These are phyloP conservation scores for Botrytis galanthina DNA, from an alignment of 2,329 filamentous ascomycete genomes.

Conservation along the genomic window DNA sequence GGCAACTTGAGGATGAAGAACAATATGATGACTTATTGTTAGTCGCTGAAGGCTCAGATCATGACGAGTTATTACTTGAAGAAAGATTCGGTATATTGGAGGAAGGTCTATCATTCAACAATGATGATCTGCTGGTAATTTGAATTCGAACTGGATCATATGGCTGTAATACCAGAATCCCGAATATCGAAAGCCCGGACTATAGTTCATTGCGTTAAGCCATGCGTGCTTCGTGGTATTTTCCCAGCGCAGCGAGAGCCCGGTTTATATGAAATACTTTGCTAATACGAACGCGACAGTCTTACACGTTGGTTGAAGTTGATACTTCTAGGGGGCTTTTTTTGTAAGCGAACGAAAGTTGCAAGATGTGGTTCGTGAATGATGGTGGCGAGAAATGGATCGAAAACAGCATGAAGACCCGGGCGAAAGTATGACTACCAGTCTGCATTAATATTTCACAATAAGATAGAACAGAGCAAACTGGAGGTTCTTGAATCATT, in stretches of 20 bases:
- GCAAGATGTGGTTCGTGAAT: not conserved
- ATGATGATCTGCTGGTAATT: conserved; percentile 13
- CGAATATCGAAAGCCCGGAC: not conserved
- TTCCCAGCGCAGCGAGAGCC: not conserved
- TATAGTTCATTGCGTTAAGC: not conserved
- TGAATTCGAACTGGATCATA: not conserved
- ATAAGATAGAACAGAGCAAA: not conserved
- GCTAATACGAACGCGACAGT: not conserved
- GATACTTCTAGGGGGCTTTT: not conserved
- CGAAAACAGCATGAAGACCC: not conserved
- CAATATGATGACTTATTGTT: conserved; percentile 18
- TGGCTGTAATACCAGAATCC: not conserved
- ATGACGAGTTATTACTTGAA: conserved; percentile 4
- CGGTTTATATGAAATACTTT: not conserved
- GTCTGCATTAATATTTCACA: not conserved
- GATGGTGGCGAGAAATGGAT: not conserved
- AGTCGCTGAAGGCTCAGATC: not conserved
- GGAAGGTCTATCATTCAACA: not conserved
- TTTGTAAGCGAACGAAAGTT: not conserved
- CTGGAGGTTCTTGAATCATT: not conserved
- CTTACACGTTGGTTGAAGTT: not conserved
- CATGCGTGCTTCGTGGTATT: no score
- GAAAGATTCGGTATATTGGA: not conserved
- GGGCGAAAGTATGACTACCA: not conserved
- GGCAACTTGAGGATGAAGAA: conserved; percentile 10